Base-by-base conservation (phyloP, 2,329 filamentous ascomycete genomes). In the Basipetospora chlamydospora region DNA sequence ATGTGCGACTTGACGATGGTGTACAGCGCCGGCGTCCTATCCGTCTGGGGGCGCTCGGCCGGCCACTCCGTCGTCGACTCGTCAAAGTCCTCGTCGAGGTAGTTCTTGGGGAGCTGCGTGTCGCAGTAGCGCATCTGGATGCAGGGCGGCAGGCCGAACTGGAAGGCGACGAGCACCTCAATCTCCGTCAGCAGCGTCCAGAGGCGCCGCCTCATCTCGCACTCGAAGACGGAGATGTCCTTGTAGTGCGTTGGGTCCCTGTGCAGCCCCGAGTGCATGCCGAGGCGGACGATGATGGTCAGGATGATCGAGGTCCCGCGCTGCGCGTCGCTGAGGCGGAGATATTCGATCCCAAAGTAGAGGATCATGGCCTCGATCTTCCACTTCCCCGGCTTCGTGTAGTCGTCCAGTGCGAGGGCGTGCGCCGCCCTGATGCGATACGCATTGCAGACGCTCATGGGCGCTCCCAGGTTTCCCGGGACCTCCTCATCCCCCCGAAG, bases 181-280 rank as follows among this genome's bases (percentile, higher is more conserved):
- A 79, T 62, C 47, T 77, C 72, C 18, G 60, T 51, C 3, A 63
- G 60, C 42, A 71, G 57, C 43, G 66, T 63, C 72, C 71, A 76
- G 1, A 76, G 46, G 3, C 71, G 57, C 4, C 70, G 56, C 2
- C 70, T 60, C 49, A 75, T 61, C 49, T 77, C 72, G 1, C 61
- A 57, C 15, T 60, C 56, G 25, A 67, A 59, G 1, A 53, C 46
- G 2, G 64, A 58, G 57, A 69, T 65, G 15, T 58, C 56, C 6
- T 59, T 56, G 4, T 73, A 59, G 39, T 60, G 53, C 21, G 54
- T 57, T 0, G 72, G 70, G 38, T 76, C 72, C 2, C 67, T 61
- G 46, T 77, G 70, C 5, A 75, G 54, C 3, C 72, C 71, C 60
- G 74, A 72, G 38, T 61, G 61, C 47, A 76, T 64, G 36, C 70